Evolutionary conservation across 2,329 filamentous ascomycete species (phyloP), one percentile per base, ranked within the genome.

Genomic region (Trichoderma arundinaceum): DNA sequence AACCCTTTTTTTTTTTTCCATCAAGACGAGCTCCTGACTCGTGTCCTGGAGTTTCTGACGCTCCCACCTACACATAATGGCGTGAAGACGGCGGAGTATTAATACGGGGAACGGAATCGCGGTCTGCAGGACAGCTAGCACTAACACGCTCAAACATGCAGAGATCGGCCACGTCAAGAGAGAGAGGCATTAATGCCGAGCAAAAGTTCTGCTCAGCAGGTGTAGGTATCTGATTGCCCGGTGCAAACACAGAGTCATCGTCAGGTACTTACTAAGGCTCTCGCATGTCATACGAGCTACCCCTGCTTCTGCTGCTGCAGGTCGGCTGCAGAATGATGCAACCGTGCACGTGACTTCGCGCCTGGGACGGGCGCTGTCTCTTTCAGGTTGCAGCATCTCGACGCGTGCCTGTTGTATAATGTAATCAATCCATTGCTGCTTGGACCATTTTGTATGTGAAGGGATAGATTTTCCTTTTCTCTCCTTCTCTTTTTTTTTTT

Each of bases 341-440:
- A 39, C 0, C 39, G 1, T 13, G n/a, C 61, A 64, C 61, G 61
- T 64, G 61, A 64, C 43, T 56, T 64, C 61, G 61, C 61, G 61
- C 61, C 39, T 49, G 15, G 9, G 19, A 57, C 61, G 51, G 33
- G 43, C 17, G 44, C 61, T 17, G 6, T n/a, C 15, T 38, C 33
- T 13, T 43, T 22, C 35, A 28, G 22, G 22, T 4, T 28, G 4
- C 22, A 28, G 22, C 22, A 28, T 12, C 35, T 17, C 7, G 48
- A 65, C 62, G 53, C 62, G 62, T 58, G 52, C 41, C 35, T 41
- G 51, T 4, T 3, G 22, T 28, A 28, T 28, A 28, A 28, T 28
- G 22, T 28, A 28, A 28, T 28, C 17, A 52, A 52, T 32, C 8
- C 28, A 4, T 52, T 44, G 22, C 4, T 52, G 48, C 48, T 52